Conservation (phyloP, 768 basidiomycete genomes). For the Suillus variegatus region DNA sequence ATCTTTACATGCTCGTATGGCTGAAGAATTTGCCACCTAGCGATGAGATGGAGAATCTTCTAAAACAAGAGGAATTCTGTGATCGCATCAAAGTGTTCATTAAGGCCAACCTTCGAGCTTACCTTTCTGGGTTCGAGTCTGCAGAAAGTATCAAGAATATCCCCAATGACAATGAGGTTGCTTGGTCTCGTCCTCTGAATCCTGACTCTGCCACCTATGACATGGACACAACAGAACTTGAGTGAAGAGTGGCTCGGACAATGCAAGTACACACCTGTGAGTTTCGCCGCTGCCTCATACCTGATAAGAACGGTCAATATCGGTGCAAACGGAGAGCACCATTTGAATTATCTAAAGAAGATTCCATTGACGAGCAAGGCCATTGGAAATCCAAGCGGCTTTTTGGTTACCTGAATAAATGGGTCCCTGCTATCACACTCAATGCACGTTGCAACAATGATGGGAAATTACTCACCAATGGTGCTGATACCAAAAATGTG, state of each 20-base stretch:
- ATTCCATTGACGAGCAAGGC: conserved; percentile 25
- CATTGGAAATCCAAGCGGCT: conserved; percentile 29
- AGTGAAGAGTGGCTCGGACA: conserved; percentile 25
- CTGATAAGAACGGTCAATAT: conserved; percentile 14
- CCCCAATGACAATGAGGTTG: conserved; percentile 20
- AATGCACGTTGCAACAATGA: conserved; percentile 38
- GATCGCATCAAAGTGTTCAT: conserved; percentile 32
- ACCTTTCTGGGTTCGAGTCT: conserved; percentile 26
- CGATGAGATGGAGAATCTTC: conserved; percentile 25
- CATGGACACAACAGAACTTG: conserved; percentile 5
- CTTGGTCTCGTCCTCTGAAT: conserved; percentile 37
- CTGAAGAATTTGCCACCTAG: conserved; percentile 32
- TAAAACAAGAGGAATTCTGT: conserved; percentile 31
- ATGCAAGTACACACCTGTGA: conserved; percentile 38
- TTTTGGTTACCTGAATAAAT: conserved; percentile 28
- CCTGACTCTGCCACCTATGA: conserved; percentile 29
- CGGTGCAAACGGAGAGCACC: conserved; percentile 39
- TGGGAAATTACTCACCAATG: conserved; percentile 38
- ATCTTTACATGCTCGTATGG: conserved; percentile 43
- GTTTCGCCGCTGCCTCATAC: conserved; percentile 20
- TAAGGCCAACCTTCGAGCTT: conserved; percentile 29
- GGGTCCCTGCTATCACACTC: conserved; percentile 26
- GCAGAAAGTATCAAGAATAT: conserved; percentile 25
- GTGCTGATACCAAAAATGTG: conserved; percentile 32
- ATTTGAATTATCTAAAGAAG: conserved; percentile 20